phyloP scores from a whole-genome alignment of 2,329 filamentous ascomycete genomes.

The Colletotrichum lini region DNA sequence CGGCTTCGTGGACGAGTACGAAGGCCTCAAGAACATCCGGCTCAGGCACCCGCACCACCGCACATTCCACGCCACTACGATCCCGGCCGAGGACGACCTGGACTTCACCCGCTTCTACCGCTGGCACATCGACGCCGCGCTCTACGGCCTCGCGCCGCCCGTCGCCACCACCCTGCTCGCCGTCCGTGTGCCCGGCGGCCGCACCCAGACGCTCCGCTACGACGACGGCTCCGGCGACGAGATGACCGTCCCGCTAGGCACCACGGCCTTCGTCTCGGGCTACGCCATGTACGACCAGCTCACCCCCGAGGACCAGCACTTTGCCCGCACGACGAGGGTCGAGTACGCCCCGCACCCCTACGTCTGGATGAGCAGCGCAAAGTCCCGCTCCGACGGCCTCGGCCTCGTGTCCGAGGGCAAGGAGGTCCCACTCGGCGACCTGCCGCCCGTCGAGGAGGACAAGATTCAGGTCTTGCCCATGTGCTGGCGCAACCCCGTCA shows the following conservation, averaged over 20 bases:
- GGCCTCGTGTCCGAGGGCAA: constrained; percentile 78
- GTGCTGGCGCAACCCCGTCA: constrained; percentile 83
- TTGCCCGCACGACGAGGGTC: constrained; percentile 75
- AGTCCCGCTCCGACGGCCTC: constrained; percentile 77
- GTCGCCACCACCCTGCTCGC: constrained; percentile 81
- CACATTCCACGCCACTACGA: constrained; percentile 78
- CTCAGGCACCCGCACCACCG: constrained; percentile 83
- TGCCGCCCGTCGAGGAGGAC: constrained; percentile 75
- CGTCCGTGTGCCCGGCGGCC: constrained; percentile 78
- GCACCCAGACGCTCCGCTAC: constrained; percentile 77
- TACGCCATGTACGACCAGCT: constrained; percentile 80
- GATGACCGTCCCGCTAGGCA: constrained; percentile 79
- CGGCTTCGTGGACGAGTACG: constrained; percentile 77
- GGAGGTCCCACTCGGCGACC: constrained; percentile 71
- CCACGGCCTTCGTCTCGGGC: constrained; percentile 81
- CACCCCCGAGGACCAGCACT: constrained; percentile 75
- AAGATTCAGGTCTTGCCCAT: constrained; percentile 83
- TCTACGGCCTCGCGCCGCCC: constrained; percentile 83
- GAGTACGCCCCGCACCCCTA: constrained; percentile 87
- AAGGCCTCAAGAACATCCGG: constrained; percentile 77
- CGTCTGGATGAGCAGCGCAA: constrained; percentile 83
- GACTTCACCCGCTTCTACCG: constrained; percentile 75
- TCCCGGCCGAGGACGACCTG: constrained; percentile 68
- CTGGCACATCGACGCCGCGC: constrained; percentile 85
- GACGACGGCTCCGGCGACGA: constrained; percentile 79